Conservation (phyloP, 1,139 yeast species). For the Petasospora fabianii region DNA sequence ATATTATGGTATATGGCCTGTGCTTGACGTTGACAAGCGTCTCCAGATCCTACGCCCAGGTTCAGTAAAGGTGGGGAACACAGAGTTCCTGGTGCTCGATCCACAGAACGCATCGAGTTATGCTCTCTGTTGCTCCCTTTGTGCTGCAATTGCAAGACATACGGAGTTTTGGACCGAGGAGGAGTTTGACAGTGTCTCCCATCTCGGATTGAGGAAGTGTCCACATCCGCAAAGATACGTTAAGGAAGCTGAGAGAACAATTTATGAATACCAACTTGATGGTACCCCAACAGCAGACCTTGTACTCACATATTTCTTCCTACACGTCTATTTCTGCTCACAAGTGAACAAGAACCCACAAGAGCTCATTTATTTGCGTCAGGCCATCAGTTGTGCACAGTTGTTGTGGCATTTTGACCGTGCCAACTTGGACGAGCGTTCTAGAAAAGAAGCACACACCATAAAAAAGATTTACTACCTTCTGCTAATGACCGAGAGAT, state of each 20-base stretch:
- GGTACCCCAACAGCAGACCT: conserved; percentile 13
- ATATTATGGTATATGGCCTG: conserved; percentile 26
- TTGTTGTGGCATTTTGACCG: conserved; percentile 20
- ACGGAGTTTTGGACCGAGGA: conserved; percentile 16
- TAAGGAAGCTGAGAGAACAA: conserved; percentile 19
- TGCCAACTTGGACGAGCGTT: not conserved
- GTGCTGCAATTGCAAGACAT: conserved; percentile 23
- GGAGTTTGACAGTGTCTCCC: conserved; percentile 12
- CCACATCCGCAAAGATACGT: conserved; percentile 18
- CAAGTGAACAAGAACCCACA: conserved; percentile 9
- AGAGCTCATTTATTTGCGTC: conserved; percentile 20
- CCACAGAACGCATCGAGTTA: conserved; percentile 11
- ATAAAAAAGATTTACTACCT: conserved; percentile 22
- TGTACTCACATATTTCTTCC: conserved; percentile 18
- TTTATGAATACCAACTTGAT: conserved; percentile 16
- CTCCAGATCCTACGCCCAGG: not conserved
- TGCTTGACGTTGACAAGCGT: conserved; percentile 15
- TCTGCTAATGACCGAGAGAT: conserved; percentile 23
- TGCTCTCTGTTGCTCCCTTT: conserved; percentile 21
- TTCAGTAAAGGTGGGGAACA: conserved; percentile 1
- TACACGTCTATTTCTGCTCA: conserved; percentile 21
- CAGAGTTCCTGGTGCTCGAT: conserved; percentile 5
- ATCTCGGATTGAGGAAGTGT: conserved; percentile 15
- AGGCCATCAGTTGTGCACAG: conserved; percentile 23
- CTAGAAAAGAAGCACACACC: conserved; percentile 15